phyloP scores from a whole-genome alignment of 2,329 filamentous ascomycete species.

The Helminthosporium solani region DNA sequence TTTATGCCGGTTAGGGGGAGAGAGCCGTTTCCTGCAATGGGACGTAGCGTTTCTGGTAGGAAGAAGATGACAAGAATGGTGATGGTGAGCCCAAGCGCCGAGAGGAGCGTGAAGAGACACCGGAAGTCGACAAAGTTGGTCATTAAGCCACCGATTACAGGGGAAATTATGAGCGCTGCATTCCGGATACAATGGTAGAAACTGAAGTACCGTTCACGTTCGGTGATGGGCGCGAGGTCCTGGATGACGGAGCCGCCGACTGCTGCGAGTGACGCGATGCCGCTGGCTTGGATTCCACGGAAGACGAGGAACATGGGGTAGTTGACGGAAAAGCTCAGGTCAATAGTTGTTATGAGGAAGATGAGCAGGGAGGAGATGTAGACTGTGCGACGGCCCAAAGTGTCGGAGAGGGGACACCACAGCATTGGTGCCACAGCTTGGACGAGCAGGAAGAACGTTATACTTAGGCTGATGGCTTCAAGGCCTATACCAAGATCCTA shows the following conservation, averaged over 20 bases:
- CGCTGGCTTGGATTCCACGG: conserved; percentile 51
- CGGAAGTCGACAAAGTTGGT: conserved; percentile 31
- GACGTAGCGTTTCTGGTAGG: conserved; percentile 44
- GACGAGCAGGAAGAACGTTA: conserved; percentile 42
- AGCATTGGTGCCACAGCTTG: conserved; percentile 54
- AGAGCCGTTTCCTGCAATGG: conserved; percentile 24
- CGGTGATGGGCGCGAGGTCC: conserved; percentile 41
- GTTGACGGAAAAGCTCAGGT: conserved; percentile 47
- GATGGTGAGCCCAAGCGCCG: conserved; percentile 47
- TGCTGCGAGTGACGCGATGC: conserved; percentile 51
- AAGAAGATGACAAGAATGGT: conserved; percentile 36
- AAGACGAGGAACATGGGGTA: conserved; percentile 49
- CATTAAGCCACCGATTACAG: conserved; percentile 25
- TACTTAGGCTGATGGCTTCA: conserved; percentile 30
- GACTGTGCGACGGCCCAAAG: conserved; percentile 48
- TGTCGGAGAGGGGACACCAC: conserved; percentile 53
- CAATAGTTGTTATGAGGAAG: conserved; percentile 52
- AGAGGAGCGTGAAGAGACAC: conserved; percentile 56
- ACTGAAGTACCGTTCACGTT: conserved; percentile 42
- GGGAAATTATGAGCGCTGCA: conserved; percentile 30
- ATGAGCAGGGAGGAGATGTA: conserved; percentile 51
- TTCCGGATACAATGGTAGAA: conserved; percentile 46
- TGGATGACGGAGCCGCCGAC: conserved; percentile 49
- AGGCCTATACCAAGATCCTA: conserved; percentile 31
- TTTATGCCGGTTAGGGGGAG: conserved; percentile 43